Base-by-base conservation (phyloP, 2,329 filamentous ascomycete genomes). In the Claviceps fusiformis region DNA sequence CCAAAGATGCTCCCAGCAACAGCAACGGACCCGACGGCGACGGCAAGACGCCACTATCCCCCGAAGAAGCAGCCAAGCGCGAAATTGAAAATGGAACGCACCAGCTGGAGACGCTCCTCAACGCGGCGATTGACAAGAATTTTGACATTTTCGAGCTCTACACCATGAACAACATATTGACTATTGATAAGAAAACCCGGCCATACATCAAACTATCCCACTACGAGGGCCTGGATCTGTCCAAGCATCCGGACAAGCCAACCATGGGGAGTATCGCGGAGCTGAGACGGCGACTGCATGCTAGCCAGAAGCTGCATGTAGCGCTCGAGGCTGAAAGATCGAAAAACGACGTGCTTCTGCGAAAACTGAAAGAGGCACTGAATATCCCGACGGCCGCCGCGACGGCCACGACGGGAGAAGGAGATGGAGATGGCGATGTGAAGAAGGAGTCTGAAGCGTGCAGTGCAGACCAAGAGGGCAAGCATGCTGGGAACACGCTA, bases 11-110 rank as follows among this genome's bases (percentile, higher is more conserved):
- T 3, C 9, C 19, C 19, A 13, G 44, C 44, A 27, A 19, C 31
- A 35, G 3, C 46, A 29, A 24, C 29, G 1, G 29, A 29, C 29
- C 17, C 17, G 55, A 59, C 6, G 33, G 37, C 55, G 35, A 31
- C 31, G 46, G 49, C 39, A 47, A 56, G 19, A 48, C 54, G 37
- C 54, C 55, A 43, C 50, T 67, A 2, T 57, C 66, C 5, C 67
- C 70, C 51, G 68, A 70, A 52, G 75, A 74, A 55, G 70, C 64
- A 17, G 72, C 71, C 55, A 72, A 71, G 66, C 71, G 67, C 50
- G 91, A 98, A 70, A 88, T 98, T 59, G 90, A 95, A 65, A 85
- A 89, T 65, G 93, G 93, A 57, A 81, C 89, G 15, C 87, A 92
- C 70, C 85, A 90, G 73, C 76, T 93, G 46, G 88, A 93, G 70